A percentile compares a stretch with the other conserved stretches of the same genome.
Conservation (phyloP, 2,329 filamentous ascomycete genomes). For the Nannizzia gypsea region DNA sequence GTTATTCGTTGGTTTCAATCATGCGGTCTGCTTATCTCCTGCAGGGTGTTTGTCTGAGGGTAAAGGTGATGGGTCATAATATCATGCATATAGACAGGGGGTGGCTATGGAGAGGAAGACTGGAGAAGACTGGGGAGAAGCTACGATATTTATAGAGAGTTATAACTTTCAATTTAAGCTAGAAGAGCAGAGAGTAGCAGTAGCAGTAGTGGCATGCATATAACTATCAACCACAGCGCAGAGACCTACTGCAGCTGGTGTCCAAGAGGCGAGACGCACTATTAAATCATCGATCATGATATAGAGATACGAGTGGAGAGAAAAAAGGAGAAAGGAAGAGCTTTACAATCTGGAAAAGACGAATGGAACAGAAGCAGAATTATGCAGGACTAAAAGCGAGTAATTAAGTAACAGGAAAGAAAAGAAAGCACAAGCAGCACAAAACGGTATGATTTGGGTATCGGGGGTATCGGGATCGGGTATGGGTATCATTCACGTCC, state of each 20-base stretch:
- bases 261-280: not conserved
- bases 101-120: not conserved
- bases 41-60: not conserved
- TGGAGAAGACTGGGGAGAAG: not conserved
- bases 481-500: constrained; percentile 17
- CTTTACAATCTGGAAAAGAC: not conserved
- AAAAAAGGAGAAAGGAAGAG: not conserved
- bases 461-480: constrained; percentile 11
- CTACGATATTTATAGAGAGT: not conserved
- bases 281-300: not conserved
- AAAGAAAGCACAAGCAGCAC: not conserved
- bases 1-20: not conserved
- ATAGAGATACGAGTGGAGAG: not conserved
- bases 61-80: not conserved
- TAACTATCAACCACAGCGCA: not conserved
- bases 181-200: not conserved
- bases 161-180: not conserved
- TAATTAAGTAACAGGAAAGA: constrained; percentile 3
- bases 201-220: not conserved
- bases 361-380: not conserved
- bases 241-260: not conserved
- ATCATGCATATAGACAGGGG: not conserved
- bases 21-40: not conserved
- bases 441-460: constrained; percentile 14
- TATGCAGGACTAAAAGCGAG: not conserved